These are phyloP conservation scores for Boletus sp. DNA, from an alignment of 1,284 basidiomycete genomes.

Conservation along the genomic window DNA sequence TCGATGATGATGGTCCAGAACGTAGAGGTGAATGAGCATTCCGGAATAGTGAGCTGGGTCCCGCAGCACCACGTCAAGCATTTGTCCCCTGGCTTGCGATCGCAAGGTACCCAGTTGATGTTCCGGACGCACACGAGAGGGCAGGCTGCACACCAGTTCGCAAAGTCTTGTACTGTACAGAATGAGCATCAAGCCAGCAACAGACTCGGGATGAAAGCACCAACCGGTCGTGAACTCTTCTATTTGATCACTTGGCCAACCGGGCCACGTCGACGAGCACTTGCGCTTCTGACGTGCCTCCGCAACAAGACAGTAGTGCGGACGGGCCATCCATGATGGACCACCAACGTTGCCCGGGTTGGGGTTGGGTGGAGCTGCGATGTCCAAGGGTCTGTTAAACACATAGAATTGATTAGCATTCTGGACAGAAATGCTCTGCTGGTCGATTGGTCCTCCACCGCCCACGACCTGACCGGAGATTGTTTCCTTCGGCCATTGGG, in stretches of 20 bases:
- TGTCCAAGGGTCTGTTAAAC: slow-evolving; percentile 11
- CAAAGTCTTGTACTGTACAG: slow-evolving; percentile 14
- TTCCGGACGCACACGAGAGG: slow-evolving; percentile 15
- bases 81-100: background rate
- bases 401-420: slow-evolving; percentile 10
- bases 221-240: slow-evolving; percentile 8
- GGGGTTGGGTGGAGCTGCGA: slow-evolving; percentile 1
- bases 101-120: slow-evolving; percentile 9
- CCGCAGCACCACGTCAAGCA: slow-evolving; percentile 13
- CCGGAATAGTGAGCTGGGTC: slow-evolving; percentile 2
- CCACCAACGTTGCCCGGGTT: background rate
- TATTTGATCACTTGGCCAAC: slow-evolving; percentile 13
- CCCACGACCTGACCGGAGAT: background rate
- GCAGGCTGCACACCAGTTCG: slow-evolving; percentile 1
- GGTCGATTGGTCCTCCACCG: background rate
- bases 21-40: background rate
- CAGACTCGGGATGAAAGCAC: background rate
- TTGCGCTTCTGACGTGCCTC: slow-evolving; percentile 22
- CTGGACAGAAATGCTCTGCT: slow-evolving; percentile 14
- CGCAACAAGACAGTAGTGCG: slow-evolving; percentile 18
- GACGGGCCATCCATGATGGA: background rate
- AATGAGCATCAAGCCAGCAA: background rate
- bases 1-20: slow-evolving; percentile 16
- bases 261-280: slow-evolving; percentile 2
- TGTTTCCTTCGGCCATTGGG: background rate